Evolutionary conservation across 805 yeast genomes (phyloP).

Genomic region (Yarrowia bubula): DNA sequence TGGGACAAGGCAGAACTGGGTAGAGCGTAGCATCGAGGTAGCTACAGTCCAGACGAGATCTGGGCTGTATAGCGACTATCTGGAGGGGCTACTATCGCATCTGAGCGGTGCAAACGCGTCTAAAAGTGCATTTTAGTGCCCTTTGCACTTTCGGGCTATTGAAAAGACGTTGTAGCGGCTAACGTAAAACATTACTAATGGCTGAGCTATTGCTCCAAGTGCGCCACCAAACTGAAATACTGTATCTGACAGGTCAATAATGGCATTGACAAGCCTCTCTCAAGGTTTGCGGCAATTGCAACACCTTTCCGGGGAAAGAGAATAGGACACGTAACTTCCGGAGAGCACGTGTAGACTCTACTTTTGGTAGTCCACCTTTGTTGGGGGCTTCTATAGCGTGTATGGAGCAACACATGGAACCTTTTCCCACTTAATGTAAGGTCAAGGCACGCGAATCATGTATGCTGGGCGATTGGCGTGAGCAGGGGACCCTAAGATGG

Average conservation of each 20-base stretch:
- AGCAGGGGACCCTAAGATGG: not conserved
- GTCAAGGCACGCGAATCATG: conserved; percentile 22
- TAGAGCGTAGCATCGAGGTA: not conserved
- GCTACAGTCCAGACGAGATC: not conserved
- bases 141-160: too few species aligned
- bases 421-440: conserved; percentile 3
- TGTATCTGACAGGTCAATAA: not conserved
- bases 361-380: not conserved
- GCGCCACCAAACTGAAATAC: not conserved
- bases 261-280: not conserved
- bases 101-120: not conserved
- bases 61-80: not conserved
- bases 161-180: not conserved
- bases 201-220: not conserved
- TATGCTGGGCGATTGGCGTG: not conserved
- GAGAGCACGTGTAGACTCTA: not conserved
- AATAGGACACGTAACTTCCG: not conserved
- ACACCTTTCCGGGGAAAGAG: not conserved
- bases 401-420: conserved; percentile 1
- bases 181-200: not conserved
- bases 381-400: not conserved
- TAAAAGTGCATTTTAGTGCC: not conserved
- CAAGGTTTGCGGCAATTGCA: not conserved
- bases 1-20: not conserved
- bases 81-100: not conserved